Conservation (phyloP, 1,139 yeast species). For the Suhomyces bribrorum region DNA sequence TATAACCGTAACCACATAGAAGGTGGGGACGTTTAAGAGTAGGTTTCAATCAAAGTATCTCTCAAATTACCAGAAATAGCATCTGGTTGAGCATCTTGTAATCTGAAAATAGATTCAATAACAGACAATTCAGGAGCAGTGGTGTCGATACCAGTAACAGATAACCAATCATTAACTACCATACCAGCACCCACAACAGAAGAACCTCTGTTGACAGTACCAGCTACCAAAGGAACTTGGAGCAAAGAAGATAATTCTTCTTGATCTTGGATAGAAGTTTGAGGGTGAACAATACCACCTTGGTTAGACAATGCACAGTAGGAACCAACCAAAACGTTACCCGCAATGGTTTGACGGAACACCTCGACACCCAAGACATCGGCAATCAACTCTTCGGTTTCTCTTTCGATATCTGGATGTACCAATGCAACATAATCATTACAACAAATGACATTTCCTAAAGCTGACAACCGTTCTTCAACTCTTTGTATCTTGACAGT, state of each 20-base stretch:
- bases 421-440: slow-evolving; percentile 98
- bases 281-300: slow-evolving; percentile 98
- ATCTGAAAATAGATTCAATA: slow-evolving; percentile 90
- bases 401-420: slow-evolving; percentile 98
- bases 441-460: slow-evolving; percentile 98
- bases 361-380: slow-evolving; percentile 99
- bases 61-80: slow-evolving; percentile 80
- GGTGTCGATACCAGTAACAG: slow-evolving; percentile 95
- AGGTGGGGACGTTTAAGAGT: slow-evolving; percentile 30
- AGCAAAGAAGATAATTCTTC: slow-evolving; percentile 93
- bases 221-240: slow-evolving; percentile 98
- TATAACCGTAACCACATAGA: not conserved
- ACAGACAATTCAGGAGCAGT: slow-evolving; percentile 98
- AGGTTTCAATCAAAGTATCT: slow-evolving; percentile 89
- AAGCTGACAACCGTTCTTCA: slow-evolving; percentile 93
- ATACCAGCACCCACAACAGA: slow-evolving; percentile 97
- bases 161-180: slow-evolving; percentile 98
- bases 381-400: slow-evolving; percentile 97
- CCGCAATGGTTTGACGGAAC: slow-evolving; percentile 98
- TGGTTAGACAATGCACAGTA: slow-evolving; percentile 94
- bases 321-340: slow-evolving; percentile 95
- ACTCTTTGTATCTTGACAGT: slow-evolving; percentile 94
- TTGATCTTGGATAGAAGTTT: slow-evolving; percentile 95
- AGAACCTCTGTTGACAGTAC: slow-evolving; percentile 97
- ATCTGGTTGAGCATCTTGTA: slow-evolving; percentile 87